Evolutionary conservation across 768 basidiomycete genomes (phyloP), one percentile per base, ranked within the genome.

Genomic region (Phanerodontia chrysosporium): DNA sequence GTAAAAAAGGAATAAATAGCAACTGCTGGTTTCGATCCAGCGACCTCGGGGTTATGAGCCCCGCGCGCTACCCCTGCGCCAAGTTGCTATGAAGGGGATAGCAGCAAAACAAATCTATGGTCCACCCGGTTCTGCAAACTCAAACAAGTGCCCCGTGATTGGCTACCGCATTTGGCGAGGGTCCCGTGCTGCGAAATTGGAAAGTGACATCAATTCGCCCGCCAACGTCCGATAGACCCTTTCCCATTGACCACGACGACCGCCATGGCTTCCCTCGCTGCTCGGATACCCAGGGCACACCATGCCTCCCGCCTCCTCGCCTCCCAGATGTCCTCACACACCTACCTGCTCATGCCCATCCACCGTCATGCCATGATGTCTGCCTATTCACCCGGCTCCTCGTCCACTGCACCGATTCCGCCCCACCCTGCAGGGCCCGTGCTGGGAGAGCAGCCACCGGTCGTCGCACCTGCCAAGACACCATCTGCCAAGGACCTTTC

Each of bases 361-460:
- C 73, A 73, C 58, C 80, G 85, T 57, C 78, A 82, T 66, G 84
- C 85, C 0, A 83, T 86, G 81, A 86, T 87, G 83, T 86, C 87
- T 45, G 82, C 85, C 8, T 75, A 81, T 62, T 80, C 82, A 18
- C 73, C 77, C 42, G 66, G 70, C 54, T 67, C 70, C 59, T 67
- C 70, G 48, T 29, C 58, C 63, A 25, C 71, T 61, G 45, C 65
- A 55, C 61, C 55, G 56, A 45, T 61, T 51, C 63, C 70, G 61
- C 49, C 51, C 28, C 68, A 5, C 48, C 36, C 52, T 5, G 56
- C 16, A n/a, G 25, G 66, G 18, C 64, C 64, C 1, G n/a, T 66
- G 13, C 59, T 73, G 18, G 68, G 77, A 16, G 80, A 84, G 58
- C 69, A 83, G 10, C 82, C 84, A 7, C 80, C 86, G 24, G 70